These are phyloP conservation scores for Hylodesmum podocarpum DNA, from an alignment of 306 rosid genomes.

Conservation along the genomic window DNA sequence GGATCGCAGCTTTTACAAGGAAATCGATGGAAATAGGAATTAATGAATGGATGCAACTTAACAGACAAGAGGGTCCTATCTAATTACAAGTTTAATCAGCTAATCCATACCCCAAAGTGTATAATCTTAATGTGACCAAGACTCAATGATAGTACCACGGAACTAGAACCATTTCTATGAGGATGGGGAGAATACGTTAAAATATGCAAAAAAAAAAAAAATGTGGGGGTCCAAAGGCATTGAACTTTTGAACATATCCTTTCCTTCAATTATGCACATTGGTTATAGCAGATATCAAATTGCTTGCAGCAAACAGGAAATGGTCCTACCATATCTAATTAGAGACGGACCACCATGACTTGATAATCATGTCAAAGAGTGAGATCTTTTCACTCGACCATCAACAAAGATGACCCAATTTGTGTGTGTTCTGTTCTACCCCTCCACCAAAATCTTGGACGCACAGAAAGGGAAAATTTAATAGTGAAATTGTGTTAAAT, in stretches of 20 bases:
- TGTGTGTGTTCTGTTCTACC: conserved; percentile 24
- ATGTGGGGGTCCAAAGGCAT: conserved; percentile 29
- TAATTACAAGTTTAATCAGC: conserved; percentile 9
- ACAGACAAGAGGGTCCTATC: neutral
- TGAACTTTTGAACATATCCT: conserved; percentile 28
- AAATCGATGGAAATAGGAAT: neutral
- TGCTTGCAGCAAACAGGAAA: conserved; percentile 39
- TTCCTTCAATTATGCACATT: conserved; percentile 35
- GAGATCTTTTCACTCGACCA: conserved; percentile 22
- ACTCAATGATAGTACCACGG: conserved; percentile 34
- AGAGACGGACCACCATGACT: conserved; percentile 35
- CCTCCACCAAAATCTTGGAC: conserved; percentile 27
- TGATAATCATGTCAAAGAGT: conserved; percentile 11
- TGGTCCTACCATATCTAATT: conserved; percentile 45
- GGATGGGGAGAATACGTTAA: conserved; percentile 28
- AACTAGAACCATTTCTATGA: conserved; percentile 29
- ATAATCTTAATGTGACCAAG: neutral
- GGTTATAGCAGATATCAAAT: conserved; percentile 17
- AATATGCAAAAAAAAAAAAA: conserved; percentile 16
- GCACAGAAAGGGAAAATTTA: conserved; percentile 25
- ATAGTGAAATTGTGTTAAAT: conserved; percentile 27
- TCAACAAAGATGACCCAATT: conserved; percentile 28
- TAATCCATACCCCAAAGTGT: neutral
- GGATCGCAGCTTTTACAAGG: neutral
- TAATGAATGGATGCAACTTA: neutral